These are phyloP conservation scores for Escovopsis weberi DNA, from an alignment of 2,329 filamentous ascomycete species.

Conservation along the genomic window DNA sequence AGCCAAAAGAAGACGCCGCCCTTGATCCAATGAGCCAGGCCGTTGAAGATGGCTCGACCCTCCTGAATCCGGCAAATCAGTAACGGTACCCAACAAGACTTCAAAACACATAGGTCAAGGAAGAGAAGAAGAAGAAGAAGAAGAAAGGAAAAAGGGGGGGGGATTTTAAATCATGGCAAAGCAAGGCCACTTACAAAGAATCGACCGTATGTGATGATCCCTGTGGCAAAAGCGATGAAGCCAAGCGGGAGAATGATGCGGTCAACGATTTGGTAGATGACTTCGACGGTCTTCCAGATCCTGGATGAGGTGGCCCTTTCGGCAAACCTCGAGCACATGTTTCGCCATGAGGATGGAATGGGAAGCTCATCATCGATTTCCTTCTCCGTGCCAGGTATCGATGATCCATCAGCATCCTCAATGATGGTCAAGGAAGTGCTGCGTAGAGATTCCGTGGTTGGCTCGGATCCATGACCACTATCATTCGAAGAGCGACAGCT, in stretches of 20 bases:
- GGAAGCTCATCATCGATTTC: constrained; percentile 32
- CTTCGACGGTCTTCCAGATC: constrained; percentile 40
- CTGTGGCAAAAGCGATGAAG: constrained; percentile 57
- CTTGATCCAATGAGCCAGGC: constrained; percentile 87
- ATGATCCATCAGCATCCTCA: constrained; percentile 8
- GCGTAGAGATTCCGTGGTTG: constrained; percentile 49
- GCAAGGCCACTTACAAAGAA: constrained; percentile 53
- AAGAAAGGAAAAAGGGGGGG: neutral
- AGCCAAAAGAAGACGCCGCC: constrained; percentile 93
- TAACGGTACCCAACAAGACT: neutral
- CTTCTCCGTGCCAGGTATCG: constrained; percentile 23
- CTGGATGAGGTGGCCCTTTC: constrained; percentile 39
- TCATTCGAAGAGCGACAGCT: constrained; percentile 51
- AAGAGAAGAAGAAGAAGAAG: neutral
- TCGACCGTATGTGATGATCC: constrained; percentile 63
- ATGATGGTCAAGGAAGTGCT: constrained; percentile 50
- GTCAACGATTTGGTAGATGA: constrained; percentile 56
- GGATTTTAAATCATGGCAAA: neutral
- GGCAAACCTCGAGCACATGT: constrained; percentile 38
- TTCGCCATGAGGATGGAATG: constrained; percentile 24
- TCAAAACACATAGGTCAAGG: no score
- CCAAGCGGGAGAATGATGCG: constrained; percentile 65
- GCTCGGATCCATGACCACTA: constrained; percentile 62
- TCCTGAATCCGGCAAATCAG: constrained; percentile 31
- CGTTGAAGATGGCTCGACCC: constrained; percentile 57